Conservation (phyloP, 345 rosid species). For the Citrus mangshanensis region DNA sequence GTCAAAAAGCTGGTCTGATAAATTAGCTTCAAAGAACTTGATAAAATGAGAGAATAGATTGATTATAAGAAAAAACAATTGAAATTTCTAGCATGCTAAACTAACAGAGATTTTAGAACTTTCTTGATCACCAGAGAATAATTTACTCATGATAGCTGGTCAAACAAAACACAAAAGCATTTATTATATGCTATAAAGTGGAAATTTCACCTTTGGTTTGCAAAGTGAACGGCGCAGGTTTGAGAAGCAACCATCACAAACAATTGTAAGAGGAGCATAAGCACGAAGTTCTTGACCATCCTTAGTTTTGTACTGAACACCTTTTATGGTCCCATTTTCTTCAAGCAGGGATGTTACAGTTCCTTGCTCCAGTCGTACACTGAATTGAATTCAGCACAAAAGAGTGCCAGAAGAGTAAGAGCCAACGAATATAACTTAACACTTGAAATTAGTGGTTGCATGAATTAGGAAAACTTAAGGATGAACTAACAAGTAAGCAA, state of each 20-base stretch:
- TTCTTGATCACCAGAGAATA: neutral
- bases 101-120: neutral
- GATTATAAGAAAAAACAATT: neutral
- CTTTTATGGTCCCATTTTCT: conserved; percentile 48
- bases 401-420: conserved; percentile 5
- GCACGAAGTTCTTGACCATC: conserved; percentile 36
- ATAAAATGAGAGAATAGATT: neutral
- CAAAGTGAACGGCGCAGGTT: conserved; percentile 55
- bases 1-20: neutral
- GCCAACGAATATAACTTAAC: neutral
- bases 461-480: neutral
- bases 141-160: neutral
- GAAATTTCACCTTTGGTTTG: conserved; percentile 45
- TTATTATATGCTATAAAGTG: neutral
- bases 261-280: conserved; percentile 53
- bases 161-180: neutral
- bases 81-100: neutral
- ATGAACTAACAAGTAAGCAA: neutral
- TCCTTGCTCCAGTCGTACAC: conserved; percentile 51
- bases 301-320: conserved; percentile 56
- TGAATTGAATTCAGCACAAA: conserved; percentile 11
- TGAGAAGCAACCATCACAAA: conserved; percentile 64
- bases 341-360: conserved; percentile 44
- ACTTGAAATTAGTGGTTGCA: neutral
- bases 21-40: neutral